Conservation (phyloP, 176 grass and related monocot species). For the Puccinellia tenuiflora region DNA sequence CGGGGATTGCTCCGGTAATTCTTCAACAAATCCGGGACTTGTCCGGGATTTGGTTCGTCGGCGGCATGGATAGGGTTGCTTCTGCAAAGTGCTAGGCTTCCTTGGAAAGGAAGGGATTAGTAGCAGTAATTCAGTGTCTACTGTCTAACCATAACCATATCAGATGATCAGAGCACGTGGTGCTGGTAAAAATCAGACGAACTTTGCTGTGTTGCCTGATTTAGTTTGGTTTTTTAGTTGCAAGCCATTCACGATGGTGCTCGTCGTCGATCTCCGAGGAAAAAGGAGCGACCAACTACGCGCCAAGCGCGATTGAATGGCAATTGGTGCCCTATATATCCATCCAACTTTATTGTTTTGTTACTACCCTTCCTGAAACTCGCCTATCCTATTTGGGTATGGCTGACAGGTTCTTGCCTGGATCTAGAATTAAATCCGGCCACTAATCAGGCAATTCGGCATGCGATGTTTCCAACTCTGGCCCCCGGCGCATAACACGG, state of each 20-base stretch:
- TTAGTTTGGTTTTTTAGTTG: not conserved
- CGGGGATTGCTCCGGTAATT: not conserved
- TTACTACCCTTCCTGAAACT: not conserved
- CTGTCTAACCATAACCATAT: not conserved
- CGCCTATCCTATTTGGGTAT: not conserved
- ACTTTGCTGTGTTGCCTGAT: not conserved
- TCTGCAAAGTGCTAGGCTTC: not conserved
- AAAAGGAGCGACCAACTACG: not conserved
- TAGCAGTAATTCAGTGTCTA: no score
- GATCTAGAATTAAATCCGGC: not conserved
- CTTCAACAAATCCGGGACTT: fast-evolving
- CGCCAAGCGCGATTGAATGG: not conserved
- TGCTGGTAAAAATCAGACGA: not conserved
- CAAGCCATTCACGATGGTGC: not conserved
- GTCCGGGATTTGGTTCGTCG: not conserved
- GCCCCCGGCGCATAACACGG: not conserved
- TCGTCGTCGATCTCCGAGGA: not conserved
- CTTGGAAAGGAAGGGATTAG: not conserved
- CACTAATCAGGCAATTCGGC: not conserved
- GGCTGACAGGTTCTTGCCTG: not conserved
- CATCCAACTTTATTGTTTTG: not conserved
- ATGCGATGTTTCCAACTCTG: not conserved
- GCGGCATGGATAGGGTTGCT: not conserved
- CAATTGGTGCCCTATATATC: not conserved
- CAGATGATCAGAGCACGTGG: not conserved